Conservation (phyloP, 108 stramenopile genomes). For the Nitzschia sp. region DNA sequence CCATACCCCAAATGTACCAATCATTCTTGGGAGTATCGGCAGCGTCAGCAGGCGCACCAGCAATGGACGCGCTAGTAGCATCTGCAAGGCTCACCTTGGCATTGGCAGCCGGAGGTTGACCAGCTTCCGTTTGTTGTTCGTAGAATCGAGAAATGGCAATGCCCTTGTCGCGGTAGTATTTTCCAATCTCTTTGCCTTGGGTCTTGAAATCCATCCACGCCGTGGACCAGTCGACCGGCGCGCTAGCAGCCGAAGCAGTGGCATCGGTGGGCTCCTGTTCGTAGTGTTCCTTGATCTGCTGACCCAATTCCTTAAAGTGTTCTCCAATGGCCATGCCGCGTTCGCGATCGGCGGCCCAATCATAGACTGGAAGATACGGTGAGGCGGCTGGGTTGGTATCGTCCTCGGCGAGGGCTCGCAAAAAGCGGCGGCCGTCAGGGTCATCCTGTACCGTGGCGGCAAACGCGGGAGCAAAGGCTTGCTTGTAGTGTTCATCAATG, state of each 20-base stretch:
- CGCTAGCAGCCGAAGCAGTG: not conserved
- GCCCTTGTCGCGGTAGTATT: constrained; percentile 19
- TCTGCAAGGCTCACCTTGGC: not conserved
- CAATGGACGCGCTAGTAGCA: not conserved
- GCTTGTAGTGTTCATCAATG: constrained; percentile 16
- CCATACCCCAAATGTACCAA: constrained; percentile 23
- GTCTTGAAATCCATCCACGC: constrained; percentile 14
- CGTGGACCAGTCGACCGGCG: constrained; percentile 3
- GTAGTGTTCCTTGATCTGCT: constrained; percentile 12
- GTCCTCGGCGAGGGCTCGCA: not conserved
- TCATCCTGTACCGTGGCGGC: not conserved
- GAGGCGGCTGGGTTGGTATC: not conserved
- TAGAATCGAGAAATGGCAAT: constrained; percentile 8
- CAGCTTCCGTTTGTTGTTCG: not conserved
- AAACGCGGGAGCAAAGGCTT: constrained; percentile 14
- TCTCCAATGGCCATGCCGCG: constrained; percentile 16
- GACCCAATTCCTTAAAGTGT: constrained; percentile 12
- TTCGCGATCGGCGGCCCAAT: constrained; percentile 22
- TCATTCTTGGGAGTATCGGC: constrained; percentile 9
- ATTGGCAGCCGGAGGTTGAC: not conserved
- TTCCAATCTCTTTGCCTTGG: constrained; percentile 5
- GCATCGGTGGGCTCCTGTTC: not conserved
- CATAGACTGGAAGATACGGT: not conserved
- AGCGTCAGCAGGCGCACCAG: constrained; percentile 2
- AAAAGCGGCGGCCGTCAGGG: not conserved